A percentile compares a stretch with the other conserved stretches of the same genome.
Evolutionary conservation across 169 alveolate species (phyloP).

Genomic region (Plasmodium reichenowi): DNA sequence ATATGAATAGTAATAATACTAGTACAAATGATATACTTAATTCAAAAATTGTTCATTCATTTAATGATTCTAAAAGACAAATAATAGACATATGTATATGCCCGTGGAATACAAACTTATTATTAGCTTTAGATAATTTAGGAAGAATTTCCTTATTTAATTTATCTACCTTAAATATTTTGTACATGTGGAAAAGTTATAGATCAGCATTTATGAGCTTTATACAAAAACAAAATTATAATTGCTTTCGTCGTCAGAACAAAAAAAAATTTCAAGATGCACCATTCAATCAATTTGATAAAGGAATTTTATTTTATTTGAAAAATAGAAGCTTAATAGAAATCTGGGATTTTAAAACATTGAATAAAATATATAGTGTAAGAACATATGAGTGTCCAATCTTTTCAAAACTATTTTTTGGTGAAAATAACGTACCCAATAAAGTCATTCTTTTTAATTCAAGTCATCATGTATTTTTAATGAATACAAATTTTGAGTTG

Average conservation of each 20-base stretch:
- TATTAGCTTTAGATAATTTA: conserved; percentile 48
- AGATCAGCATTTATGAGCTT: conserved; percentile 65
- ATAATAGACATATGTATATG: conserved; percentile 61
- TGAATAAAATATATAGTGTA: conserved; percentile 44
- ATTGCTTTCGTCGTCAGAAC: neutral
- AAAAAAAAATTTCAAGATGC: neutral
- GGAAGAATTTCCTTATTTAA: conserved; percentile 56
- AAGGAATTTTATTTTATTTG: conserved; percentile 59
- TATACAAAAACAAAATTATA: conserved; percentile 9
- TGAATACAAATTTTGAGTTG: conserved; percentile 45
- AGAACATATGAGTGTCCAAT: conserved; percentile 46
- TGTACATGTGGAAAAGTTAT: conserved; percentile 73
- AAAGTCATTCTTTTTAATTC: conserved; percentile 45
- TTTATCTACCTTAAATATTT: conserved; percentile 33
- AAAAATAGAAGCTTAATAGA: conserved; percentile 64
- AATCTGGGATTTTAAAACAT: conserved; percentile 60
- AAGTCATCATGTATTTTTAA: conserved; percentile 33
- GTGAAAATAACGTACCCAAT: conserved; percentile 29
- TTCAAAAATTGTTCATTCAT: conserved; percentile 29
- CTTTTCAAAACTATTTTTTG: conserved; percentile 39
- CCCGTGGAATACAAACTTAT: conserved; percentile 56
- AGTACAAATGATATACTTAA: conserved; percentile 9
- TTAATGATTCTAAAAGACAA: conserved; percentile 71
- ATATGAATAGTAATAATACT: neutral
- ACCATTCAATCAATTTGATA: conserved; percentile 7